phyloP scores from a whole-genome alignment of 2,329 filamentous ascomycete species.

The Sarocladium oryzae region DNA sequence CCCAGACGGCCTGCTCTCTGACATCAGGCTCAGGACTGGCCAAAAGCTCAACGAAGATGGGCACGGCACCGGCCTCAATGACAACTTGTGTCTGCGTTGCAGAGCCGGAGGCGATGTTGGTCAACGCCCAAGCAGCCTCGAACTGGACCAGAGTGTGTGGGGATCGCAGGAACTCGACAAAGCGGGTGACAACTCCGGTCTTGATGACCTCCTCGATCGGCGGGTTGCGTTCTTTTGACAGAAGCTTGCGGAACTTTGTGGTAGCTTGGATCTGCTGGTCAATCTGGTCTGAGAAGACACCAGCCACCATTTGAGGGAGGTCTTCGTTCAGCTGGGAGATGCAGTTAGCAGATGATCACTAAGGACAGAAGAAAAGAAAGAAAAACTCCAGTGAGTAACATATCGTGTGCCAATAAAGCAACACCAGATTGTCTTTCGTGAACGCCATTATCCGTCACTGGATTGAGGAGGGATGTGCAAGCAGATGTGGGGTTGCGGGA shows the following conservation, averaged over 20 bases:
- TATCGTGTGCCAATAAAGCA: neutral
- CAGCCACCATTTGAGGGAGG: constrained; percentile 94
- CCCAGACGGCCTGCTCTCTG: constrained; percentile 97
- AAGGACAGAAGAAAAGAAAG: neutral
- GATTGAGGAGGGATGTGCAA: neutral
- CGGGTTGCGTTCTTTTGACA: constrained; percentile 98
- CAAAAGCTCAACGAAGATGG: constrained; percentile 95
- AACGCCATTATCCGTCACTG: neutral
- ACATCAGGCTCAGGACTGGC: constrained; percentile 96
- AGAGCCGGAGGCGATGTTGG: constrained; percentile 97
- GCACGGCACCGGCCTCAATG: constrained; percentile 95
- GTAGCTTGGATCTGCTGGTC: constrained; percentile 96
- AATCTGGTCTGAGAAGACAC: constrained; percentile 98
- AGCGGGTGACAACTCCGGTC: constrained; percentile 93
- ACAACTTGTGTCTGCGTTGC: constrained; percentile 97
- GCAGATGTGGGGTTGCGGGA: constrained; percentile 27
- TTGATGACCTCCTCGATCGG: constrained; percentile 99
- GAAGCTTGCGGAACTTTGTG: constrained; percentile 95
- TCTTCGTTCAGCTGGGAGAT: constrained; percentile 82
- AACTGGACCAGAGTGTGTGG: constrained; percentile 98
- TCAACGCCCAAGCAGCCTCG: constrained; percentile 97
- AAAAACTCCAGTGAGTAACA: neutral
- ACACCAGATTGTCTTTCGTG: neutral
- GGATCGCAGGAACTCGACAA: constrained; percentile 96
- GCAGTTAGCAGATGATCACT: neutral